These are phyloP conservation scores for Psilocybe subaeruginosa DNA, from an alignment of 768 basidiomycete genomes.

Conservation along the genomic window DNA sequence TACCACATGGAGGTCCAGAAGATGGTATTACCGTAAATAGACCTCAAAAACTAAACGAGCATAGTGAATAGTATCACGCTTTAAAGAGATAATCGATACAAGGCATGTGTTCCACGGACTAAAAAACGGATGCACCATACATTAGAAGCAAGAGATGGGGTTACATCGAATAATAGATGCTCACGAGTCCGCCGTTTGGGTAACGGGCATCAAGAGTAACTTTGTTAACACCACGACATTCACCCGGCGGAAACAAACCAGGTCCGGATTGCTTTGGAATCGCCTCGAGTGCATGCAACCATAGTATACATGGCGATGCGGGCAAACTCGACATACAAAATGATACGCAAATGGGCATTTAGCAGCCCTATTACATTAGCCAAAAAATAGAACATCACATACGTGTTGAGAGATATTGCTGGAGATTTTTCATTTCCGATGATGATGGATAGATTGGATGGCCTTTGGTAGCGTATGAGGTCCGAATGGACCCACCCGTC, in stretches of 20 bases:
- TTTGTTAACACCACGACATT: not conserved
- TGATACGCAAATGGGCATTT: not conserved
- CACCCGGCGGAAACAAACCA: not conserved
- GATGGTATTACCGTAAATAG: not conserved
- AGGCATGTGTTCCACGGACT: not conserved
- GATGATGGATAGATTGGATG: slow-evolving; percentile 4
- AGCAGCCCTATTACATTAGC: not conserved
- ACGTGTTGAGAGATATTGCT: not conserved
- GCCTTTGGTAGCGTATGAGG: not conserved
- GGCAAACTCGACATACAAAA: not conserved
- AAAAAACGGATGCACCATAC: not conserved
- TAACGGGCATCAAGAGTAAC: not conserved
- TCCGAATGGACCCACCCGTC: not conserved
- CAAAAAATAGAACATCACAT: not conserved
- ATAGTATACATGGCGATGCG: not conserved
- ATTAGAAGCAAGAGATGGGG: not conserved
- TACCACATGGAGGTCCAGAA: not conserved
- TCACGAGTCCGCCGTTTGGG: not conserved
- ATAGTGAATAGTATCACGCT: not conserved
- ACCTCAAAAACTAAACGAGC: not conserved
- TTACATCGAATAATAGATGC: not conserved
- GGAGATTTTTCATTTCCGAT: slow-evolving; percentile 16
- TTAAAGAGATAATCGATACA: not conserved
- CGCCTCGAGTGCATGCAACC: not conserved
- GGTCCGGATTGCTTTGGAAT: not conserved